Percentiles rank a stretch among this genome's conserved stretches.
phyloP scores from a whole-genome alignment of 768 basidiomycete species.

The Mrakia gelida region DNA sequence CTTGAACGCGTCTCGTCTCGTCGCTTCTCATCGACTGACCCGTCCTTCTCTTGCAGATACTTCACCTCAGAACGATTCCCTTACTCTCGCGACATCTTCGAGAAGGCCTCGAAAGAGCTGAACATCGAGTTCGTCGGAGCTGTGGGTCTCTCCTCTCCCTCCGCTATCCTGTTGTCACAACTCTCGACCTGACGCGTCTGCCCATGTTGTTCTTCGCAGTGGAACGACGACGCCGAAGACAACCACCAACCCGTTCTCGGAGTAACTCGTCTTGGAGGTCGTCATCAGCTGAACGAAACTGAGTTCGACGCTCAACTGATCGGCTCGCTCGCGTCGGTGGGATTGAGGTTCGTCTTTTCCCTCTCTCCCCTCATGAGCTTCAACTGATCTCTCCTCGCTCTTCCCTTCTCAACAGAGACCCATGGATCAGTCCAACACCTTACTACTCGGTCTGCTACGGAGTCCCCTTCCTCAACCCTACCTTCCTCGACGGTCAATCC shows the following conservation, averaged over 20 bases:
- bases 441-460: slow-evolving; percentile 23
- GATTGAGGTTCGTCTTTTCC: neutral
- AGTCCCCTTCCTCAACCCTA: slow-evolving; percentile 14
- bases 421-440: slow-evolving; percentile 12
- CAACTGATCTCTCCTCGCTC: neutral
- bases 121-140: slow-evolving; percentile 25
- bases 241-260: neutral
- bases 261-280: slow-evolving; percentile 2
- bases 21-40: neutral
- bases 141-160: neutral
- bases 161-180: neutral
- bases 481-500: neutral
- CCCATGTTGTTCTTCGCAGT: too few relatives aligned
- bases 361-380: too few relatives aligned
- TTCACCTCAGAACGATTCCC: neutral
- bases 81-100: neutral
- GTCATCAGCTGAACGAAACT: neutral
- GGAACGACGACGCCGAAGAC: neutral
- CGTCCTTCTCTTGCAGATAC: neutral
- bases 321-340: slow-evolving; percentile 12
- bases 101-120: slow-evolving; percentile 5
- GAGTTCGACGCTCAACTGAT: neutral
- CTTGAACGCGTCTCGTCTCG: neutral
- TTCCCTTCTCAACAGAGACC: neutral
- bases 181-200: neutral